Base-by-base conservation (phyloP, 2,329 filamentous ascomycete genomes). In the Botrytis squamosa region DNA sequence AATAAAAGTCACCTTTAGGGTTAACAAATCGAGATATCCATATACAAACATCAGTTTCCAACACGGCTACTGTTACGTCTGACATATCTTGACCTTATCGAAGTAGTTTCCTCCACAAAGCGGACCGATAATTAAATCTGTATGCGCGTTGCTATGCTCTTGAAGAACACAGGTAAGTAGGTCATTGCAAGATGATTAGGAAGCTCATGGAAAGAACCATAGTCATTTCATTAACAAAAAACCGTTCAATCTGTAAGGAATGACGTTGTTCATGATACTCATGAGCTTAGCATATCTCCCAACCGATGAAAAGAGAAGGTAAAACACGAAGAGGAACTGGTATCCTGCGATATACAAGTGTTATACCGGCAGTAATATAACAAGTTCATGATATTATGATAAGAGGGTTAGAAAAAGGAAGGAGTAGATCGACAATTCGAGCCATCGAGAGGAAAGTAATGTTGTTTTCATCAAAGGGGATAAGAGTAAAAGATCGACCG, bases 191-290 rank as follows among this genome's bases (percentile, higher is more conserved):
- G 22, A 40, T 14, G 14, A 40, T n/a, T 18, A 18, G 12, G 7
- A n/a, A 63, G 10, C 22, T 18, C 36, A 16, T 40, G 10, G 36
- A 62, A 25, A 62, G 59, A 16, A 18, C 0, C 36, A 10, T 25
- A 0, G 3, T 2, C 6, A 18, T 4, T 18, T 25, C 14, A 18
- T 16, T 4, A 40, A 63, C 22, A 12, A 0, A 3, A 6, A 18
- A 16, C 22, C 14, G 10, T n/a, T 4, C 12, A 18, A 40, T 16
- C 5, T n/a, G 38, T 16, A 8, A 4, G 14, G 22, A 36, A n/a
- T 63, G 22, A 9, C 1, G 59, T n/a, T 63, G 59, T 8, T 40
- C 14, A 25, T 40, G 22, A 62, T 22, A 16, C 25, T 40, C 8
- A 40, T 22, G 36, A n/a, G 14, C 38, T 38, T 40, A 63, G 25